A percentile compares a stretch with the other conserved stretches of the same genome.
Conservation (phyloP, 2,329 filamentous ascomycete genomes). For the Botrytis medusae region DNA sequence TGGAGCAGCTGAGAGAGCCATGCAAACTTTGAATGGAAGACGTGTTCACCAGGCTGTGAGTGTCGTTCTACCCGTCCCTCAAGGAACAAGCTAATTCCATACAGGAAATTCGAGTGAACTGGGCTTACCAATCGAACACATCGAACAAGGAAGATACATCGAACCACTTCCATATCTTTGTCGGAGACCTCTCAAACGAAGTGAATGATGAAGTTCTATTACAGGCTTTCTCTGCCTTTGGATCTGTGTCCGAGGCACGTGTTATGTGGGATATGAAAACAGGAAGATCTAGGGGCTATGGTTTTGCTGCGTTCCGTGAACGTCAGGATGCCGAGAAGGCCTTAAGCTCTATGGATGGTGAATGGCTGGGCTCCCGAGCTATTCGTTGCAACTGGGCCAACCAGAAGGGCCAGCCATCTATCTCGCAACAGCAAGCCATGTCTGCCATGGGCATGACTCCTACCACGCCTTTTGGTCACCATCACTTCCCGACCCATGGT, state of each 20-base stretch:
- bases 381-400: constrained; percentile 99
- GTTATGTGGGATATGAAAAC: constrained; percentile 99
- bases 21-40: constrained; percentile 94
- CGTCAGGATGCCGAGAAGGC: constrained; percentile 93
- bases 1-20: constrained; percentile 90
- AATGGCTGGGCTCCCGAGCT: constrained; percentile 96
- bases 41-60: constrained; percentile 92
- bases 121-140: constrained; percentile 97
- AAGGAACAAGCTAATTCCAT: not conserved
- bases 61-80: constrained; percentile 23
- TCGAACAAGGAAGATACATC: constrained; percentile 95
- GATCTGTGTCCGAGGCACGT: constrained; percentile 91
- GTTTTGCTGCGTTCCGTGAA: constrained; percentile 96
- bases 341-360: constrained; percentile 95
- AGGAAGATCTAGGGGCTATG: constrained; percentile 92
- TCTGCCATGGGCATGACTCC: constrained; percentile 97
- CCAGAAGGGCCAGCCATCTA: constrained; percentile 99
- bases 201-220: constrained; percentile 94
- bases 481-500: constrained; percentile 96
- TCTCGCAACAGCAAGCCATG: constrained; percentile 97
- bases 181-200: constrained; percentile 95
- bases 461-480: constrained; percentile 92
- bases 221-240: constrained; percentile 95
- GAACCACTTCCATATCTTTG: constrained; percentile 98
- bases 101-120: constrained; percentile 98